A percentile compares a stretch with the other conserved stretches of the same genome.
Conservation (phyloP, 441 rosid genomes). For the Gossypium gossypioides region DNA sequence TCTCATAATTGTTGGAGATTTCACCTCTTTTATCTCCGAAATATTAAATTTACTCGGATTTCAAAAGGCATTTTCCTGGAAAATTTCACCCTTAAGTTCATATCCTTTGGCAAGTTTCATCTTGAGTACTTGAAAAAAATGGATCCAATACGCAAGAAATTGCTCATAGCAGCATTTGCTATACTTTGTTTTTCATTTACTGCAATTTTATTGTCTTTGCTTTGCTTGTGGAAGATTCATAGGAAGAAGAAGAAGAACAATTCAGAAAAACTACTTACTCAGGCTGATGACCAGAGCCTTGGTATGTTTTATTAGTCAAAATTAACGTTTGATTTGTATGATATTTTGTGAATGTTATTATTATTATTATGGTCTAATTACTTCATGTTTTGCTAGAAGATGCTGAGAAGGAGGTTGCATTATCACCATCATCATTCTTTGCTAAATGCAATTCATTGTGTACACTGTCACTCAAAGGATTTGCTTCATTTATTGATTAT, state of each 20-base stretch:
- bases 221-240: not conserved
- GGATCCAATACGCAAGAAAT: not conserved
- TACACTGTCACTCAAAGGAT: not conserved
- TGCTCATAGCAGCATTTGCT: not conserved
- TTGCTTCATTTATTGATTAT: slow-evolving; percentile 49
- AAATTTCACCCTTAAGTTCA: not conserved
- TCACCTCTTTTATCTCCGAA: not conserved
- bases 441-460: not conserved
- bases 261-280: not conserved
- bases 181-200: not conserved
- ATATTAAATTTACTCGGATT: not conserved
- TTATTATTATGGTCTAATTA: not conserved
- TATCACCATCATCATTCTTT: not conserved
- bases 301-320: not conserved
- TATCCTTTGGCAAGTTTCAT: not conserved
- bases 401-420: not conserved
- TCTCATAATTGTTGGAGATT: not conserved
- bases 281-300: not conserved
- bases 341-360: not conserved
- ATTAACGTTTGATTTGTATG: not conserved
- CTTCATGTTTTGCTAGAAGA: not conserved
- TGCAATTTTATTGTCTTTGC: not conserved
- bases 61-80: not conserved
- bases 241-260: not conserved
- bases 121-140: not conserved